Evolutionary conservation across 164 flowering plant species (phyloP), one percentile per base, ranked within the genome.

Genomic region (Piper betle): DNA sequence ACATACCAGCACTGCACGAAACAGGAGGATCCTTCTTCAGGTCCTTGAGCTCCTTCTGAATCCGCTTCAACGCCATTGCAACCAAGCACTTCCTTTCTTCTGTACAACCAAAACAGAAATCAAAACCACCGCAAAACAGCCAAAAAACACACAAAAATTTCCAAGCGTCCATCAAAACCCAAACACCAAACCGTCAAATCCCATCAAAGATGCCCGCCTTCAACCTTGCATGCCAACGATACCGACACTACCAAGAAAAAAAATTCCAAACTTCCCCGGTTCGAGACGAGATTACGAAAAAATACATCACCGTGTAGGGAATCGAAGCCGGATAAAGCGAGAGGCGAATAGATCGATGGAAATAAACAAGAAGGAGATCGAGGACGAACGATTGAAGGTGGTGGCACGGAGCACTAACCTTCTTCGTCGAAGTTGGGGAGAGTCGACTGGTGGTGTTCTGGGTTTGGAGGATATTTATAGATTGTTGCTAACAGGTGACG

Each of bases 11-110:
- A 59, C 81, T 78, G 75, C 81, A 78, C 4, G 79, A 75, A 7
- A 80, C 69, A 2, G 82, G 82, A 19, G 82, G 82, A 60, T 78
- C 82, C 71, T 76, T 78, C 71, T 78, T 79, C 69, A 78, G 62
- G 63, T 78, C 81, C 78, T 78, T 78, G 13, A 78, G 72, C 41
- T 78, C 82, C 72, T 78, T 78, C 63, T 68, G 53, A 43, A 78
- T 78, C 20, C 81, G 75, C 65, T 78, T 78, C 6, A 79, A 78
- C 37, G 81, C 81, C 81, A 78, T 77, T 69, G 19, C 33, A 50
- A 39, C 46, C 17, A 9, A 58, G 39, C 39, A 4, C 37, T n/a
- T 25, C 33, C 1, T 25, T 25, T 25, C 33, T 25, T 25, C 33
- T 25, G 33, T 25, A 25, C 39, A 39, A 6, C 25, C 18, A 39